Conservation (phyloP, 495 filamentous ascomycete species). For the Glonium stellatum region DNA sequence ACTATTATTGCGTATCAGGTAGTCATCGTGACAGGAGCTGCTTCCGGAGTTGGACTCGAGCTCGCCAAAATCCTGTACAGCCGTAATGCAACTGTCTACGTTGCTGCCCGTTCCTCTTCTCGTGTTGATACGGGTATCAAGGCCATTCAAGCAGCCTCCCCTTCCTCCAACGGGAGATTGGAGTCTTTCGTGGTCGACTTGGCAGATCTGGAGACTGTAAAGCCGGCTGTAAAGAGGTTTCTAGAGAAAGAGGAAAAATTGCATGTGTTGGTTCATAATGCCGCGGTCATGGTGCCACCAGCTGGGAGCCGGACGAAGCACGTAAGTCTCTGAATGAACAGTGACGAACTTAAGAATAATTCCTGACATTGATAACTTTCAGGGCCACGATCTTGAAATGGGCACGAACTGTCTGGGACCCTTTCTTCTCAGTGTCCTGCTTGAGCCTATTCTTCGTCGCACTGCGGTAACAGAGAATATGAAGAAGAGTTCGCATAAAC, state of each 20-base stretch:
- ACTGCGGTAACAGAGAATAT: not conserved
- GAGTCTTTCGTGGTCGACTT: constrained; percentile 42
- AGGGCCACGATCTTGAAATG: constrained; percentile 19
- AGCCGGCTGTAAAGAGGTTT: constrained; percentile 39
- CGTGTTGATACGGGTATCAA: constrained; percentile 35
- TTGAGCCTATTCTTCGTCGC: constrained; percentile 7
- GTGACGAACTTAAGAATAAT: not conserved
- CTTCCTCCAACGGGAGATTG: constrained; percentile 33
- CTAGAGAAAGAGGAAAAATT: constrained; percentile 41
- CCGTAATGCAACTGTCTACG: constrained; percentile 39
- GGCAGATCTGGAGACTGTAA: constrained; percentile 41
- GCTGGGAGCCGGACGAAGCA: constrained; percentile 25
- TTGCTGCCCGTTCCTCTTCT: constrained; percentile 33
- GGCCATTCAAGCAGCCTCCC: constrained; percentile 23
- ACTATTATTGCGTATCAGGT: constrained; percentile 4
- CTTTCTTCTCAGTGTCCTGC: constrained; percentile 13
- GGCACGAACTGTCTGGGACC: constrained; percentile 15
- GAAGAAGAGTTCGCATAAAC: not conserved
- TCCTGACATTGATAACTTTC: not conserved
- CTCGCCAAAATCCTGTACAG: constrained; percentile 41
- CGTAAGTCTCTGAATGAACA: not conserved
- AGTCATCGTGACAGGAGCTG: constrained; percentile 27
- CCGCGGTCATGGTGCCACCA: constrained; percentile 41
- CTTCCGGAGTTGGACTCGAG: constrained; percentile 35
- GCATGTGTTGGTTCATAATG: constrained; percentile 50